These are phyloP conservation scores for Solanum etuberosum DNA, from an alignment of 257 asterid genomes.

Conservation along the genomic window DNA sequence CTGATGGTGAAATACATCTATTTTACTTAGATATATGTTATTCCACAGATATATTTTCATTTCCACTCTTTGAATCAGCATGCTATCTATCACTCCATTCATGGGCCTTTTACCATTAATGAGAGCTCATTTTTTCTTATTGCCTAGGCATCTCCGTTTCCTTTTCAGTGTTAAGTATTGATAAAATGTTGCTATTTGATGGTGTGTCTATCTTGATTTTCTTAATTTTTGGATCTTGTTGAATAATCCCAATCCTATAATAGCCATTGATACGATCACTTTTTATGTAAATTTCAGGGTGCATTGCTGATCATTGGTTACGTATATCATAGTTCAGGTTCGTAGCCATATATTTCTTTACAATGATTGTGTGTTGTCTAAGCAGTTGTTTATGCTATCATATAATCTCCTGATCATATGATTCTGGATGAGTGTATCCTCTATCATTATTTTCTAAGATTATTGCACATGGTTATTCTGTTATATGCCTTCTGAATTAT, in stretches of 20 bases:
- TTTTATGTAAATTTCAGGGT: slow-evolving; percentile 45
- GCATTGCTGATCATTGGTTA: slow-evolving; percentile 74
- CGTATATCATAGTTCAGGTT: slow-evolving; percentile 69
- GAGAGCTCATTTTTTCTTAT: background rate
- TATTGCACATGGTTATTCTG: background rate
- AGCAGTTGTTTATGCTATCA: background rate
- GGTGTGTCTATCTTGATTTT: background rate
- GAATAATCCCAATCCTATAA: background rate
- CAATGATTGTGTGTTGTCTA: background rate
- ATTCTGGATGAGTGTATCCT: background rate
- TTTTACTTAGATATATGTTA: background rate
- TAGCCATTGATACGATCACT: background rate
- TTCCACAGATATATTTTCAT: background rate
- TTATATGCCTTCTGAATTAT: background rate
- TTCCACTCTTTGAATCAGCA: background rate
- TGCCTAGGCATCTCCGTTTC: background rate
- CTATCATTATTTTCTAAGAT: background rate
- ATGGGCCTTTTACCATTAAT: background rate
- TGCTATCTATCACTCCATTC: background rate
- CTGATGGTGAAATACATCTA: background rate
- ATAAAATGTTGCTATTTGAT: background rate
- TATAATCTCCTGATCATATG: background rate
- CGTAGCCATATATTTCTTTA: slow-evolving; percentile 2
- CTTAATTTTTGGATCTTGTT: background rate
- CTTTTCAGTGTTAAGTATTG: background rate